Conservation (phyloP, 2,329 filamentous ascomycete genomes). For the Penicillium sp. region DNA sequence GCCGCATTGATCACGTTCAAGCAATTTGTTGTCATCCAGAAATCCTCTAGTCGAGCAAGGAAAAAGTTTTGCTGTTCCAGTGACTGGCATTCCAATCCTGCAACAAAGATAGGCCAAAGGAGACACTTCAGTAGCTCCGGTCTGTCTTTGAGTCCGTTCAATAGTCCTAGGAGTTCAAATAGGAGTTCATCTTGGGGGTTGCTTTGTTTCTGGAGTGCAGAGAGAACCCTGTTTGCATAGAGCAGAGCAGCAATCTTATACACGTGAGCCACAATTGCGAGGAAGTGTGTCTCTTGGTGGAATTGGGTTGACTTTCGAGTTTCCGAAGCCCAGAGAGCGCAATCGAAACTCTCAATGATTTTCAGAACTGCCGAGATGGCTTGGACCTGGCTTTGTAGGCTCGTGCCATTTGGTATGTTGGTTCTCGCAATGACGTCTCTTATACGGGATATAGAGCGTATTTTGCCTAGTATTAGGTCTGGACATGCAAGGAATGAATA, state of each 20-base stretch:
- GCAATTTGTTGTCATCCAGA: slow-evolving; percentile 22
- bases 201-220: neutral
- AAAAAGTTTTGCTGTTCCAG: slow-evolving; percentile 2
- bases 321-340: neutral
- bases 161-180: neutral
- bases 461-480: slow-evolving; percentile 1
- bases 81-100: slow-evolving; percentile 17
- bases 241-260: slow-evolving; percentile 16
- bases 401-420: neutral
- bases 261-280: slow-evolving; percentile 4
- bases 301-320: neutral
- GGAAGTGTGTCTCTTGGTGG: neutral
- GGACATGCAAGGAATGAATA: slow-evolving; percentile 16
- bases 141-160: slow-evolving; percentile 8
- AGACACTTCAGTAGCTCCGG: slow-evolving; percentile 23
- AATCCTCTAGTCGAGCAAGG: slow-evolving; percentile 6
- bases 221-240: slow-evolving; percentile 14
- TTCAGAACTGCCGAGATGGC: neutral
- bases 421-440: neutral
- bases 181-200: neutral
- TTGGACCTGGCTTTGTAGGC: neutral
- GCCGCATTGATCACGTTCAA: slow-evolving; percentile 24
- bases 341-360: neutral
- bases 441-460: slow-evolving; percentile 13
- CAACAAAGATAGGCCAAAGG: slow-evolving; percentile 24